Percentiles rank a stretch among this genome's conserved stretches.
These are phyloP conservation scores for Aspergillus heteromorphus DNA, from an alignment of 495 filamentous ascomycete genomes.

Conservation along the genomic window DNA sequence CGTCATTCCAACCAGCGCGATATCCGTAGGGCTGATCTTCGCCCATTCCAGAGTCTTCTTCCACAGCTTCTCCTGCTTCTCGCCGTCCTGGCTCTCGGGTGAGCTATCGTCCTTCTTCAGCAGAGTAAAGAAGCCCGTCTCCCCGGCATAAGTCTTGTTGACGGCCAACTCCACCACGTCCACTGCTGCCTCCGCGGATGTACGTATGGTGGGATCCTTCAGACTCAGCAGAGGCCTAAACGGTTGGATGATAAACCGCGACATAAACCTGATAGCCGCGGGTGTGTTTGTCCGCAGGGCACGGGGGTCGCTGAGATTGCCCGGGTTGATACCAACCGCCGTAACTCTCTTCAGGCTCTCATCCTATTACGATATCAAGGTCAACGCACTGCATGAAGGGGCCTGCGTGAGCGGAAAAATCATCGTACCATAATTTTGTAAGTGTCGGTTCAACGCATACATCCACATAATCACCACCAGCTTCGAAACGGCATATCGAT, in stretches of 20 bases:
- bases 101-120: slow-evolving; percentile 32
- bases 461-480: slow-evolving; percentile 40
- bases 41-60: slow-evolving; percentile 40
- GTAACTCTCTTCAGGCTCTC: slow-evolving; percentile 35
- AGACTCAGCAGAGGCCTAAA: slow-evolving; percentile 28
- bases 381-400: background rate
- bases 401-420: background rate
- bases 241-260: slow-evolving; percentile 18
- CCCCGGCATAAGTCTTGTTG: slow-evolving; percentile 19
- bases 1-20: background rate
- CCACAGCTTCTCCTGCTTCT: slow-evolving; percentile 41
- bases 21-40: background rate
- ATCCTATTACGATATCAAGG: slow-evolving; percentile 14
- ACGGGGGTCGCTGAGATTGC: slow-evolving; percentile 41
- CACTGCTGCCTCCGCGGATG: slow-evolving; percentile 26
- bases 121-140: slow-evolving; percentile 37
- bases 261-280: background rate
- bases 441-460: slow-evolving; percentile 36
- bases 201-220: slow-evolving; percentile 24
- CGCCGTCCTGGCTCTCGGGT: slow-evolving; percentile 31
- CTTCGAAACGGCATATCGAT: slow-evolving; percentile 38
- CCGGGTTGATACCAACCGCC: slow-evolving; percentile 41
- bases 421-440: slow-evolving; percentile 24
- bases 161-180: slow-evolving; percentile 32
- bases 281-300: slow-evolving; percentile 39